Evolutionary conservation across 1,284 basidiomycete species (phyloP).

Genomic region (Leccinum subrobustum): DNA sequence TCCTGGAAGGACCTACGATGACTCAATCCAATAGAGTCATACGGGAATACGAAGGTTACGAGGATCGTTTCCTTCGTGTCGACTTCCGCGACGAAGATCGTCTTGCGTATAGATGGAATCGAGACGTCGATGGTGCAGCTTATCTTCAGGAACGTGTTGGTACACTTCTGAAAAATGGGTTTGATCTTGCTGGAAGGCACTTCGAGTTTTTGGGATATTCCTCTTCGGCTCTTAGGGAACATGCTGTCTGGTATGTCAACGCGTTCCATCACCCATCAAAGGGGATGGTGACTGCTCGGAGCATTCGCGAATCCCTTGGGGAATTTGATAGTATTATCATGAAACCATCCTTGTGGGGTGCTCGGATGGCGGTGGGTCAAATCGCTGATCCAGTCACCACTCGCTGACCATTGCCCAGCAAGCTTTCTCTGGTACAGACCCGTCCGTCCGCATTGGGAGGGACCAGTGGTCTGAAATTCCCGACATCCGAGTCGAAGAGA

Average conservation of each 20-base stretch:
- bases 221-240: slow-evolving; percentile 64
- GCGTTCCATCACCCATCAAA: slow-evolving; percentile 51
- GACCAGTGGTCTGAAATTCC: slow-evolving; percentile 59
- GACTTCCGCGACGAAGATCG: slow-evolving; percentile 78
- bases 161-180: slow-evolving; percentile 59
- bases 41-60: slow-evolving; percentile 54
- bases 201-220: slow-evolving; percentile 80
- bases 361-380: slow-evolving; percentile 57
- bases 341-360: slow-evolving; percentile 60
- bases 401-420: slow-evolving; percentile 39
- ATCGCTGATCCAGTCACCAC: background rate
- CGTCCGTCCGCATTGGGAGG: slow-evolving; percentile 55
- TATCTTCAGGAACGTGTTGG: slow-evolving; percentile 65
- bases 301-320: slow-evolving; percentile 61
- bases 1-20: slow-evolving; percentile 70
- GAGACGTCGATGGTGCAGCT: slow-evolving; percentile 56
- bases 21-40: slow-evolving; percentile 68
- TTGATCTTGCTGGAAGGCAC: slow-evolving; percentile 62
- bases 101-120: slow-evolving; percentile 63
- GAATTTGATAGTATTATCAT: slow-evolving; percentile 57
- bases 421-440: slow-evolving; percentile 79
- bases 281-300: slow-evolving; percentile 47
- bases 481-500: slow-evolving; percentile 43
- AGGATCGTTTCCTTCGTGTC: slow-evolving; percentile 71
- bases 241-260: slow-evolving; percentile 75